Evolutionary conservation across 495 filamentous ascomycete genomes (phyloP).

Genomic region (Aspergillus asperescens): DNA sequence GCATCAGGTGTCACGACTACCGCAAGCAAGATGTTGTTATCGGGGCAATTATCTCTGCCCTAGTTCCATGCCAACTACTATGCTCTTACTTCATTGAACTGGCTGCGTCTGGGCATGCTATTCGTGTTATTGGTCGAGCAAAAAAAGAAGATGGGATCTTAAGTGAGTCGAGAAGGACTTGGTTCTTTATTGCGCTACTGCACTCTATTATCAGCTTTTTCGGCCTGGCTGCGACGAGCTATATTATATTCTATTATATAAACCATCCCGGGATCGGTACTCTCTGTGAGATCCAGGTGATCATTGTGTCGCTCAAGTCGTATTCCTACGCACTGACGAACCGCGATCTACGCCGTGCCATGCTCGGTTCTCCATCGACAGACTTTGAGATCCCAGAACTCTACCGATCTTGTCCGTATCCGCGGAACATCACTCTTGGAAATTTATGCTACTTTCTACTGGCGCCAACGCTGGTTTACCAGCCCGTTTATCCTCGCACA

Average conservation of each 20-base stretch:
- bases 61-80: conserved; percentile 85
- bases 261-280: conserved; percentile 93
- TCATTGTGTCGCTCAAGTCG: conserved; percentile 94
- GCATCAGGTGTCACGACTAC: conserved; percentile 85
- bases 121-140: conserved; percentile 54
- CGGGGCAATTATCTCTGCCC: conserved; percentile 68
- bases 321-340: conserved; percentile 96
- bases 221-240: conserved; percentile 75
- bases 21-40: conserved; percentile 69
- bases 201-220: conserved; percentile 79
- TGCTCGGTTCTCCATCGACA: conserved; percentile 57
- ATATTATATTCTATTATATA: conserved; percentile 80
- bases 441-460: conserved; percentile 96
- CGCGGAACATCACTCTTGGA: conserved; percentile 75
- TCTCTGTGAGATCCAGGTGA: conserved; percentile 80
- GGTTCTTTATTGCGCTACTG: conserved; percentile 67
- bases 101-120: conserved; percentile 70
- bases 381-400: conserved; percentile 65
- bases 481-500: conserved; percentile 88
- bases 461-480: conserved; percentile 93
- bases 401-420: conserved; percentile 82
- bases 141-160: conserved; percentile 51
- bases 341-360: conserved; percentile 85
- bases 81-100: conserved; percentile 84
- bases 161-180: conserved; percentile 59